Evolutionary conservation across 345 rosid species (phyloP), one percentile per base, ranked within the genome.

Genomic region (Erucastrum elatum): DNA sequence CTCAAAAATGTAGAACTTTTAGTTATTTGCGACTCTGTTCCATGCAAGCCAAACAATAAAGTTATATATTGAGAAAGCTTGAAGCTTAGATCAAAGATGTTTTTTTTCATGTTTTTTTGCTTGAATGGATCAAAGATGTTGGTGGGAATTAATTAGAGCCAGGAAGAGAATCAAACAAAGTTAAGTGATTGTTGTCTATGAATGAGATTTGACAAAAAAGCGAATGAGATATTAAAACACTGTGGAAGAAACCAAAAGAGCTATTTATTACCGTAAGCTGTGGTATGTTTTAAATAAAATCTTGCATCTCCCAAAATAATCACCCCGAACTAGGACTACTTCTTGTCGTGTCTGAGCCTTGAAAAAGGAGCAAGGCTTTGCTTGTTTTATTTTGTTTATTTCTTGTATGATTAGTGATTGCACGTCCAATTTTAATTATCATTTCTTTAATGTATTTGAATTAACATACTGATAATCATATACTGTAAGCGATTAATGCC

Each of bases 311-410:
- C 41, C 73, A 72, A 78, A 59, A 58, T 72, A 26, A 66, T 60
- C 64, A 72, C 74, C 33, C 33, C 13, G 39, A 71, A 77, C 76
- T 44, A 71, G 64, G 68, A 60, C 69, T 66, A 59, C 56, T 41
- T 41, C 49, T 72, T 58, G 81, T 78, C 81, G 77, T 78, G 41
- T 78, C 46, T 58, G 31, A 66, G 46, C 68, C 56, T 66, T 78
- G 67, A 44, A 64, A 72, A 30, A 25, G 29, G 35, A 71, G 66
- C 60, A 65, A 70, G 49, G 13, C 5, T 39, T 55, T 53, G 34
- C 56, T 78, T 51, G 27, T 61, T 51, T 49, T 70, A 30, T 51
- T 21, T 21, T 21, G 21, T 21, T 21, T 51, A 13, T 15, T 16
- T 68, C 12, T 66, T 51, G 56, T 51, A 51, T 51, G 16, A 51